Evolutionary conservation across 2,329 filamentous ascomycete genomes (phyloP).

Genomic region (Ophiostoma ips): DNA sequence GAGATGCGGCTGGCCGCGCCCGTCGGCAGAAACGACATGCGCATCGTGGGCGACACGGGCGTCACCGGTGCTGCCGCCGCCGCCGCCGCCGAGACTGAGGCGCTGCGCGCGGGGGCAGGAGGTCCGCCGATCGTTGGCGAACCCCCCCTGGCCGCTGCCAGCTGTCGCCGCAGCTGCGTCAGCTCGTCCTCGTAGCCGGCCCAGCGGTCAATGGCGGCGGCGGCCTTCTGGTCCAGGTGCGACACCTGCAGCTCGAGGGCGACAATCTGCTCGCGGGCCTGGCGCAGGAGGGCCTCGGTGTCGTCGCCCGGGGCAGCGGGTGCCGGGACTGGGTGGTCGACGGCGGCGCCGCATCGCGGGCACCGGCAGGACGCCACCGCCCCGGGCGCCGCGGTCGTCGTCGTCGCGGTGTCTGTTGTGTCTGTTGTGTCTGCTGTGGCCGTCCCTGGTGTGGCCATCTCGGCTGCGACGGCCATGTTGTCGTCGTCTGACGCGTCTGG

Average conservation of each 20-base stretch:
- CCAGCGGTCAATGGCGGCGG: slow-evolving; percentile 48
- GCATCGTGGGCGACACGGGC: slow-evolving; percentile 19
- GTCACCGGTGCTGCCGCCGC: slow-evolving; percentile 15
- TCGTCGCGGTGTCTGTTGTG: no score
- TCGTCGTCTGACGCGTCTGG: no score
- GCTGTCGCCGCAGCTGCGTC: slow-evolving; percentile 34
- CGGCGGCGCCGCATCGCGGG: slow-evolving; percentile 12
- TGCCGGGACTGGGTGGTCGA: not conserved
- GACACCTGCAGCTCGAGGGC: slow-evolving; percentile 60
- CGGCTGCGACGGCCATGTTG: not conserved
- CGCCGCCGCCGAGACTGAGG: slow-evolving; percentile 15
- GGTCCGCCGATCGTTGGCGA: slow-evolving; percentile 16
- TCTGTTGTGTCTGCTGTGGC: not conserved
- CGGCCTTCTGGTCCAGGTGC: slow-evolving; percentile 56
- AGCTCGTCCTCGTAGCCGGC: slow-evolving; percentile 75
- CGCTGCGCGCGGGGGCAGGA: slow-evolving; percentile 4
- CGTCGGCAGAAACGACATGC: slow-evolving; percentile 32
- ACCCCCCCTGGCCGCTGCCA: slow-evolving; percentile 10
- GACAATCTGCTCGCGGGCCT: slow-evolving; percentile 45
- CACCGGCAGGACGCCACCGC: slow-evolving; percentile 8
- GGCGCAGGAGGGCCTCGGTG: slow-evolving; percentile 26
- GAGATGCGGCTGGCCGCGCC: slow-evolving; percentile 31
- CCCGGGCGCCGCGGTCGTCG: not conserved
- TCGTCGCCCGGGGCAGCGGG: not conserved
- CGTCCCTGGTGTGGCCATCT: not conserved